Evolutionary conservation across 2,329 filamentous ascomycete genomes (phyloP).

Genomic region (Botryotinia narcissicola): DNA sequence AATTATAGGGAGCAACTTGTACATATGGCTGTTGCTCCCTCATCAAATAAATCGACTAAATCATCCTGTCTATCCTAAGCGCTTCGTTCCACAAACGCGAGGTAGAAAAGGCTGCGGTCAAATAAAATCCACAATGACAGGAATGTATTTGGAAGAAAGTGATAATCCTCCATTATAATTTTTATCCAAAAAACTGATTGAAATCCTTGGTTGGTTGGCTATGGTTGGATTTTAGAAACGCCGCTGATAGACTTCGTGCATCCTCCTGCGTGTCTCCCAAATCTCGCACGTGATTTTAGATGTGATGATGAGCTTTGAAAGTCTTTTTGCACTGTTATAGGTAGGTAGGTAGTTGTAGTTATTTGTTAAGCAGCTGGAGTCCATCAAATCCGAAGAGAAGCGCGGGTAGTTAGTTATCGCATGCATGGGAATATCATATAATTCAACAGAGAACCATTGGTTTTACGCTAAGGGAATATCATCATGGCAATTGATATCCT

Average conservation of each 20-base stretch:
- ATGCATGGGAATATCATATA: neutral
- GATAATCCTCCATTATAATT: neutral
- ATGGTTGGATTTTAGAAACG: neutral
- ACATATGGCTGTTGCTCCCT: neutral
- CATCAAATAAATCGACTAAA: neutral
- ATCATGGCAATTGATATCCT: neutral
- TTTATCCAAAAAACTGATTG: neutral
- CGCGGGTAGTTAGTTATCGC: neutral
- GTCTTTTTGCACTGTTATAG: neutral
- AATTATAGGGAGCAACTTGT: neutral
- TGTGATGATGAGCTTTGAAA: neutral
- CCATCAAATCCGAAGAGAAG: neutral
- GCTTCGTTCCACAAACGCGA: neutral
- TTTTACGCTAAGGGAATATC: neutral
- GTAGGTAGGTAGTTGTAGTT: neutral
- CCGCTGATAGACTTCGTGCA: neutral
- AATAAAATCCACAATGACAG: neutral
- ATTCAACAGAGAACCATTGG: neutral
- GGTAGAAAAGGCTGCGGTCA: neutral
- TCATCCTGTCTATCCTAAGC: constrained; percentile 1
- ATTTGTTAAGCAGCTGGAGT: neutral
- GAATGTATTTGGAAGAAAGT: neutral
- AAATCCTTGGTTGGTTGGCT: neutral
- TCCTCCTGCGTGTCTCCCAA: neutral
- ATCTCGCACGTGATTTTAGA: neutral